Evolutionary conservation across 2,329 filamentous ascomycete species (phyloP).

Genomic region (Aspergillus intermedius): DNA sequence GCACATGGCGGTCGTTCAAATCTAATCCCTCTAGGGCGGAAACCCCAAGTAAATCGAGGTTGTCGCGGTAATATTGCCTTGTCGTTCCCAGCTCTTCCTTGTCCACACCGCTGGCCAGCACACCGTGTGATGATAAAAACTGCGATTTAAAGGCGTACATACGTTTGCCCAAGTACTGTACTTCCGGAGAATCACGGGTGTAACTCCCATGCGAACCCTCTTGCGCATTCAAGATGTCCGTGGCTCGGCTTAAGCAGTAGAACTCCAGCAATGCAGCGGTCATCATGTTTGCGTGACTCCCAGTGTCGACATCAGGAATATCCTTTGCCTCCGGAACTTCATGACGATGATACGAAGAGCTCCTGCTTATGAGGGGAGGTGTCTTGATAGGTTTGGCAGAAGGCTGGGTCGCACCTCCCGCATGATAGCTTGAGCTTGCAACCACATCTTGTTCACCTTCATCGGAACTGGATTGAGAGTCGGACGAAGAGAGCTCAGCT

Average conservation of each 20-base stretch:
- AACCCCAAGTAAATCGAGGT: constrained; percentile 35
- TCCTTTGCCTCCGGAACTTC: constrained; percentile 3
- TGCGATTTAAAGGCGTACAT: constrained; percentile 39
- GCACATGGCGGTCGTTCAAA: constrained; percentile 15
- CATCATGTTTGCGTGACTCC: constrained; percentile 36
- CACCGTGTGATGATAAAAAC: constrained; percentile 36
- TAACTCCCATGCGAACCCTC: constrained; percentile 27
- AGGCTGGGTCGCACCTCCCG: not conserved
- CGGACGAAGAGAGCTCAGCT: constrained; percentile 33
- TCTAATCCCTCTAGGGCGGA: constrained; percentile 31
- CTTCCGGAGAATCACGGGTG: constrained; percentile 38
- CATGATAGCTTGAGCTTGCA: not conserved
- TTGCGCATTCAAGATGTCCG: constrained; percentile 39
- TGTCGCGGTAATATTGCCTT: constrained; percentile 38
- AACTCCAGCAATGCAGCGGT: constrained; percentile 41
- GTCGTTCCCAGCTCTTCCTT: constrained; percentile 30
- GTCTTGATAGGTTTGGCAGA: constrained; percentile 4
- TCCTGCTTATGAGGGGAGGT: constrained; percentile 1
- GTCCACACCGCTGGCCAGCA: constrained; percentile 35
- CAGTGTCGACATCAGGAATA: constrained; percentile 24
- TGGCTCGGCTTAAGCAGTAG: constrained; percentile 38
- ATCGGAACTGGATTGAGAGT: constrained; percentile 25
- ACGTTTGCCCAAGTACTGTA: constrained; percentile 34
- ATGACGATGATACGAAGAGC: constrained; percentile 11
- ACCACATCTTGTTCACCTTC: constrained; percentile 14